Evolutionary conservation across 2,329 filamentous ascomycete species (phyloP).

Genomic region (Calonectria fujianensis): DNA sequence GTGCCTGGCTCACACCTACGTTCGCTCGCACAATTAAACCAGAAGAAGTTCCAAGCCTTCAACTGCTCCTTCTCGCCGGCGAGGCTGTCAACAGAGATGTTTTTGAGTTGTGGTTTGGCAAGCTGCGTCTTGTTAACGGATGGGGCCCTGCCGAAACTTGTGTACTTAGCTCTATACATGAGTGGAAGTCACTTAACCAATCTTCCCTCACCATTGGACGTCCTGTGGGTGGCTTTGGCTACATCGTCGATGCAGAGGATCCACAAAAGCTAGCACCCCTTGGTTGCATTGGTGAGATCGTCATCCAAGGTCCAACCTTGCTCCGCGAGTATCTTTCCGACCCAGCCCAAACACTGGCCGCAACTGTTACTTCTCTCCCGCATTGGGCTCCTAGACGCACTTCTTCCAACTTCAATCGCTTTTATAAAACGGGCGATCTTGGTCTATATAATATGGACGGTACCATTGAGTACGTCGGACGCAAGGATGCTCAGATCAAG

Average conservation of each 20-base stretch:
- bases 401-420: slow-evolving; percentile 17
- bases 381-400: slow-evolving; percentile 8
- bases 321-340: slow-evolving; percentile 68
- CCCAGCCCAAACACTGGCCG: slow-evolving; percentile 7
- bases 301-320: slow-evolving; percentile 59
- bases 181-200: slow-evolving; percentile 28
- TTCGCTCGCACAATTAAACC: slow-evolving; percentile 18
- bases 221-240: slow-evolving; percentile 39
- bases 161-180: slow-evolving; percentile 33
- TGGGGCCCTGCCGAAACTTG: slow-evolving; percentile 42
- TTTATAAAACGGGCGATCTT: slow-evolving; percentile 70
- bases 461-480: slow-evolving; percentile 66
- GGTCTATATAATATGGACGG: slow-evolving; percentile 61
- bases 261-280: slow-evolving; percentile 29
- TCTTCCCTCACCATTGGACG: slow-evolving; percentile 34
- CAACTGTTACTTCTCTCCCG: slow-evolving; percentile 18
- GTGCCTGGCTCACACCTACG: slow-evolving; percentile 10
- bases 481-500: slow-evolving; percentile 76
- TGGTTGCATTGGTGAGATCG: slow-evolving; percentile 42
- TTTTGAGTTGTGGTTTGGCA: slow-evolving; percentile 31
- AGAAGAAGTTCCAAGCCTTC: slow-evolving; percentile 23
- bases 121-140: slow-evolving; percentile 36
- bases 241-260: slow-evolving; percentile 37
- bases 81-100: slow-evolving; percentile 39
- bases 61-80: slow-evolving; percentile 32